A percentile compares a stretch with the other conserved stretches of the same genome.
Conservation (phyloP, 495 filamentous ascomycete genomes). For the Tuber calosporum region DNA sequence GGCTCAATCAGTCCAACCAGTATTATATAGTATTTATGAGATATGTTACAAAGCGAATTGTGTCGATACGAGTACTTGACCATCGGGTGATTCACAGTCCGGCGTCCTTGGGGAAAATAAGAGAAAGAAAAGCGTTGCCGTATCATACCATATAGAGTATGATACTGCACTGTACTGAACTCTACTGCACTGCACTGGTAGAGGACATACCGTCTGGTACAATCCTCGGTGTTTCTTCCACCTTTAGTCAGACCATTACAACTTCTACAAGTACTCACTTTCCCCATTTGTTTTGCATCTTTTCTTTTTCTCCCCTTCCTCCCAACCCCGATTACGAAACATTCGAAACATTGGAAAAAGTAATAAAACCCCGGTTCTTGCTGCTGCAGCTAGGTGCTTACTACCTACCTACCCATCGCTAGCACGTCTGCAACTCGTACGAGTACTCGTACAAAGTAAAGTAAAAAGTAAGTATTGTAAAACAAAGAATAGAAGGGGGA, state of each 20-base stretch:
- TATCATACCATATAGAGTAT: too few species aligned
- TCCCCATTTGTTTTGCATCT: neutral
- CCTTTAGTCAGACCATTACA: neutral
- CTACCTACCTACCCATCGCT: too few species aligned
- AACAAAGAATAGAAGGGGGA: too few species aligned
- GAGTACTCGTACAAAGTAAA: neutral
- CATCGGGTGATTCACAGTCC: neutral
- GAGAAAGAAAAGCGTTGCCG: neutral
- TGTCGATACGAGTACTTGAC: neutral
- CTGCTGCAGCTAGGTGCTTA: neutral
- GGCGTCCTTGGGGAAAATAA: neutral
- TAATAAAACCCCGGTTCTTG: neutral
- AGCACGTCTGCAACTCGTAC: too few species aligned
- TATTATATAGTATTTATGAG: neutral
- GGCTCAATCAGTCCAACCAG: neutral
- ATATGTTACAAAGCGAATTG: neutral
- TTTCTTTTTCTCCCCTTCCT: neutral
- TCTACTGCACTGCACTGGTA: too few species aligned
- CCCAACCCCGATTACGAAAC: neutral
- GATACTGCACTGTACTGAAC: too few species aligned
- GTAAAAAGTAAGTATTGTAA: too few species aligned
- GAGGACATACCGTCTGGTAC: neutral
- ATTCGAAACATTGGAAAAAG: neutral
- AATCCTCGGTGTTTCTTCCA: conserved; percentile 1
- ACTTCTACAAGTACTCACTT: neutral